Base-by-base conservation (phyloP, 108 stramenopile species). In the Mediolabrus comicus region DNA sequence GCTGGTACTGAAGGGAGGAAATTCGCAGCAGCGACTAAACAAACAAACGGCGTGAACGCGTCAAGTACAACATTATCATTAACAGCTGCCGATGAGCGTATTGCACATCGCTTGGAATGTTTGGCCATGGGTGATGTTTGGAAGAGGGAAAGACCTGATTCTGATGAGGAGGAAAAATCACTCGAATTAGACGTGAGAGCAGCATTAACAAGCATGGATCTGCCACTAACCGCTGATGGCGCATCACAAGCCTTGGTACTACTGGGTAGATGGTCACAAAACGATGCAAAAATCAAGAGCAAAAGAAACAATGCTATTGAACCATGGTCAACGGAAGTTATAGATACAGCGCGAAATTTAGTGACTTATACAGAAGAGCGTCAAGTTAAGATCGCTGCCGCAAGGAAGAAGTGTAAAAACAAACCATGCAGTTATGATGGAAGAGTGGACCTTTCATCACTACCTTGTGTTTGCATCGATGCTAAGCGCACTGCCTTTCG, bases 401-500 rank as follows among this genome's bases (percentile, higher is more conserved):
- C 14, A 17, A 35, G 28, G 58, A 55, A 54, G 59, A 36, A 25
- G 9, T 10, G 10, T 13, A 30, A 39, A 46, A 51, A 57, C 33
- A 53, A 56, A n/a, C 24, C 24, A 5, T 30, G 14, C 46, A 19
- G 6, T 35, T 27, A 75, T 12, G 87, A 90, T 58, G 77, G 81
- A 14, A 81, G 89, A 28, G 57, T 65, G 3, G 81, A 95, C 72
- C 65, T 95, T 10, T 77, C 91, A 6, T 34, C 53, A 2, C 63
- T 92, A 10, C 92, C 92, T n/a, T 82, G 82, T 57, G 67, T 95
- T 46, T 91, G 88, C 51, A 66, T 95, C 17, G 95, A 95, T 77
- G 87, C 90, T 13, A 64, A 84, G 46, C 67, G 84, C 38, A 71
- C 90, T 0, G 53, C 86, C 3, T 95, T 95, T 67, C 89, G 92